These are phyloP conservation scores for Candida sakaeoensis DNA, from an alignment of 805 yeast species.

Conservation along the genomic window DNA sequence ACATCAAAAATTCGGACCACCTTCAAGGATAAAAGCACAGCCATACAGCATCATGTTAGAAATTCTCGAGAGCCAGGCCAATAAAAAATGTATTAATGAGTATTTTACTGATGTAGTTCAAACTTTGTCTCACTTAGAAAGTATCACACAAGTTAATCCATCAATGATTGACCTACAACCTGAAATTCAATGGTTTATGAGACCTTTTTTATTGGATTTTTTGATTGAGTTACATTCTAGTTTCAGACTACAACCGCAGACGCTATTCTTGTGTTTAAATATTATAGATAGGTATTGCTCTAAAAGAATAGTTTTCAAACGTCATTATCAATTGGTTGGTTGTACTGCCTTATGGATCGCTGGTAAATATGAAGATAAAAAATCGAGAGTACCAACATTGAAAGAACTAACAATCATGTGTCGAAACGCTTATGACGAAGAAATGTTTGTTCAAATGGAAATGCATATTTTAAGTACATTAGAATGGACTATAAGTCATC, in stretches of 20 bases:
- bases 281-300: constrained; percentile 46
- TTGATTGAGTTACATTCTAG: constrained; percentile 42
- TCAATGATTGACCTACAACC: constrained; percentile 50
- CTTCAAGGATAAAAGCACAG: constrained; percentile 25
- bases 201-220: constrained; percentile 43
- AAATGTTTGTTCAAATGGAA: constrained; percentile 55
- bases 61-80: constrained; percentile 43
- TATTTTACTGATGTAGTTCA: constrained; percentile 36
- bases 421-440: constrained; percentile 54
- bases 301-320: constrained; percentile 43
- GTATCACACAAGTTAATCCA: constrained; percentile 39
- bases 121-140: constrained; percentile 40
- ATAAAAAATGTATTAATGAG: constrained; percentile 40
- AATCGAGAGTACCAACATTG: constrained; percentile 54
- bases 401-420: constrained; percentile 54
- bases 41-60: constrained; percentile 45
- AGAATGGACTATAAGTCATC: constrained; percentile 45
- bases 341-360: constrained; percentile 49
- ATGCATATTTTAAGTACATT: constrained; percentile 66
- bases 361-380: constrained; percentile 55
- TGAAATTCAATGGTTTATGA: constrained; percentile 47
- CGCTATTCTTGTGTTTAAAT: constrained; percentile 41
- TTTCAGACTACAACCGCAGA: constrained; percentile 39
- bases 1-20: constrained; percentile 22
- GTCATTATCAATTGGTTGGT: constrained; percentile 46